Evolutionary conservation across 768 basidiomycete genomes (phyloP).

Genomic region (Lactarius quietus): DNA sequence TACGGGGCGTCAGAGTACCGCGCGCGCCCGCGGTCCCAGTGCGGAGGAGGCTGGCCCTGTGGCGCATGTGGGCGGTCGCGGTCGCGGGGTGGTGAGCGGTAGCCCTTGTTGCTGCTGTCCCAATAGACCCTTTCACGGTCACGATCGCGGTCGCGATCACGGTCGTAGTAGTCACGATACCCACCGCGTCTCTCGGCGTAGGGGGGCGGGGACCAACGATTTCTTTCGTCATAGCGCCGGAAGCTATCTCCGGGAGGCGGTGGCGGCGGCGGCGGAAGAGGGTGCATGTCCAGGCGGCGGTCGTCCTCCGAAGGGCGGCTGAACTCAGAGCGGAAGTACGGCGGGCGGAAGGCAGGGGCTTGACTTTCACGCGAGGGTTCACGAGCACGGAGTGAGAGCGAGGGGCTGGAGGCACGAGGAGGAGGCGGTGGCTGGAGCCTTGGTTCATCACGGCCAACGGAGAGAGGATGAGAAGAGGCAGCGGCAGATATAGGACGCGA

Average conservation of each 20-base stretch:
- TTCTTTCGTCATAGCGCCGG: conserved; percentile 17
- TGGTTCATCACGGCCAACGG: conserved; percentile 14
- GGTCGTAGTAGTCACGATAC: conserved; percentile 23
- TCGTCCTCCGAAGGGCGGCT: conserved; percentile 23
- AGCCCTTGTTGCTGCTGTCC: conserved; percentile 1
- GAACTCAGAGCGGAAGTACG: conserved; percentile 25
- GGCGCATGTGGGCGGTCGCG: conserved; percentile 13
- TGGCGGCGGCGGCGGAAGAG: background rate
- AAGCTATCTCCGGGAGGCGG: background rate
- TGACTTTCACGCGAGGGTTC: conserved; percentile 22
- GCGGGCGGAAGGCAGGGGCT: conserved; percentile 13
- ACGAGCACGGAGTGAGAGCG: conserved; percentile 13
- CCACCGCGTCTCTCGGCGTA: conserved; percentile 9
- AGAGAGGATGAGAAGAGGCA: conserved; percentile 10
- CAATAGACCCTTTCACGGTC: conserved; percentile 1
- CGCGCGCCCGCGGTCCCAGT: conserved; percentile 13
- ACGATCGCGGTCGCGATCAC: conserved; percentile 9
- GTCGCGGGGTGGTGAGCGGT: conserved; percentile 3
- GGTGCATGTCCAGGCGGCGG: conserved; percentile 16
- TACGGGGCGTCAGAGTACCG: conserved; percentile 18
- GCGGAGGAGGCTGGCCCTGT: background rate
- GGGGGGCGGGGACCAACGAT: conserved; percentile 16
- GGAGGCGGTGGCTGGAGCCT: conserved; percentile 9
- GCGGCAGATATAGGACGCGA: conserved; percentile 9
- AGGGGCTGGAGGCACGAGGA: conserved; percentile 4